phyloP scores from a whole-genome alignment of 371 early-diverging fungal genomes.

The Mucor plumbeus region DNA sequence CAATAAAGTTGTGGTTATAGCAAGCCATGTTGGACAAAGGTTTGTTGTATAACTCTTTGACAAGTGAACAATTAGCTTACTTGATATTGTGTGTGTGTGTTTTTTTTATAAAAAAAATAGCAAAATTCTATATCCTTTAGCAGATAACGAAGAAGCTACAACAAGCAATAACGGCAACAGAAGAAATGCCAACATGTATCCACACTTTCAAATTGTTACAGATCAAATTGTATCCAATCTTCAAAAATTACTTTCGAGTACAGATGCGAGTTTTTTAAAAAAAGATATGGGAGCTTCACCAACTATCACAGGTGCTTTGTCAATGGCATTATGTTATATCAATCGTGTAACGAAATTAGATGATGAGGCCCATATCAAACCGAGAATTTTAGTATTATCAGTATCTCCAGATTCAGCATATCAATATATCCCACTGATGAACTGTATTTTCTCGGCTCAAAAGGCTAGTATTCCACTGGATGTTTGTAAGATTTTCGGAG shows the following conservation, averaged over 20 bases:
- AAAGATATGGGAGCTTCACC: conserved; percentile 47
- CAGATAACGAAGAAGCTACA: conserved; percentile 39
- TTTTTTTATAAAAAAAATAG: conserved; percentile 26
- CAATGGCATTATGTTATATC: conserved; percentile 73
- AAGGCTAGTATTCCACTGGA: conserved; percentile 87
- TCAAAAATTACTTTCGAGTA: conserved; percentile 47
- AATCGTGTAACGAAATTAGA: conserved; percentile 65
- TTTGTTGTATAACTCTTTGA: neutral
- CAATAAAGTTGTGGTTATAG: conserved; percentile 82
- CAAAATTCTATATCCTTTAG: conserved; percentile 63
- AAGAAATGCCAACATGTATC: conserved; percentile 67
- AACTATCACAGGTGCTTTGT: conserved; percentile 63
- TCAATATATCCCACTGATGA: conserved; percentile 96
- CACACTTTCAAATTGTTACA: conserved; percentile 63
- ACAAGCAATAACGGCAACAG: conserved; percentile 27
- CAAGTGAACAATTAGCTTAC: neutral
- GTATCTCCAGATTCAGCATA: conserved; percentile 85
- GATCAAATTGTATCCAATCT: conserved; percentile 61
- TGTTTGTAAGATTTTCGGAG: conserved; percentile 82
- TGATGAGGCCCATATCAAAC: conserved; percentile 65
- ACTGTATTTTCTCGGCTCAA: conserved; percentile 95
- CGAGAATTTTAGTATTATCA: conserved; percentile 86
- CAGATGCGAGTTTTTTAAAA: conserved; percentile 45
- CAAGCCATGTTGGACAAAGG: conserved; percentile 65
- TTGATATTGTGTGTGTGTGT: no score